phyloP scores from a whole-genome alignment of 352 stramenopile species.

The Phytophthora sansomeana region DNA sequence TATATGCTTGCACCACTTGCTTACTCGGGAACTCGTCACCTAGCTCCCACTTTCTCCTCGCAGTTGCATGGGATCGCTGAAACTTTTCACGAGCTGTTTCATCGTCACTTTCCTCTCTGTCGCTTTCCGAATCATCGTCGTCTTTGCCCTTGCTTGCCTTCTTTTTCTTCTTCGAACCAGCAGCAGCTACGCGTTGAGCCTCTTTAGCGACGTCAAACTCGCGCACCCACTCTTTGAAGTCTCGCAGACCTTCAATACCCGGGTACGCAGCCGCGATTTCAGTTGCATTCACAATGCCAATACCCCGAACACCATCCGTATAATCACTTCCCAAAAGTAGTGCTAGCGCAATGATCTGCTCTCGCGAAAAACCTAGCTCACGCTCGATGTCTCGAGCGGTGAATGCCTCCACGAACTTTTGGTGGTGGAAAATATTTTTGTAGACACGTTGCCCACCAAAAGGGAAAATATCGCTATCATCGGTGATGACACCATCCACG shows the following conservation, averaged over 20 bases:
- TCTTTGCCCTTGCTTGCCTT: conserved; percentile 30
- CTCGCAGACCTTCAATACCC: conserved; percentile 86
- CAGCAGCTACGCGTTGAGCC: conserved; percentile 40
- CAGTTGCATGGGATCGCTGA: conserved; percentile 92
- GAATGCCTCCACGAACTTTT: conserved; percentile 99
- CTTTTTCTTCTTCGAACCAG: conserved; percentile 46
- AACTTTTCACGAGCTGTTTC: conserved; percentile 80
- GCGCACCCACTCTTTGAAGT: conserved; percentile 82
- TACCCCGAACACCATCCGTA: conserved; percentile 79
- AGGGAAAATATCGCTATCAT: conserved; percentile 95
- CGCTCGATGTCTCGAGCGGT: conserved; percentile 91
- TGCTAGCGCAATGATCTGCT: conserved; percentile 92
- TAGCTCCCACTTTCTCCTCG: conserved; percentile 92
- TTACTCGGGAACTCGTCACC: conserved; percentile 94
- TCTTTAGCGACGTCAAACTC: conserved; percentile 71
- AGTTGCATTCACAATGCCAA: conserved; percentile 87
- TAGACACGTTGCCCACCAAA: conserved; percentile 97
- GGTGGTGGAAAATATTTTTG: conserved; percentile 99
- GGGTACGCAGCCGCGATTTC: conserved; percentile 87
- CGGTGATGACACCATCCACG: conserved; percentile 98
- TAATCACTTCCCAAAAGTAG: conserved; percentile 98
- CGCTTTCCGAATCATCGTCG: conserved; percentile 40
- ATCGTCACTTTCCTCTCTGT: conserved; percentile 45
- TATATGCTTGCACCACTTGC: conserved; percentile 94
- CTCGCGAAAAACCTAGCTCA: conserved; percentile 93